Percentiles rank a stretch among this genome's conserved stretches.
phyloP scores from a whole-genome alignment of 2,329 filamentous ascomycete genomes.

The Neurospora sp. region DNA sequence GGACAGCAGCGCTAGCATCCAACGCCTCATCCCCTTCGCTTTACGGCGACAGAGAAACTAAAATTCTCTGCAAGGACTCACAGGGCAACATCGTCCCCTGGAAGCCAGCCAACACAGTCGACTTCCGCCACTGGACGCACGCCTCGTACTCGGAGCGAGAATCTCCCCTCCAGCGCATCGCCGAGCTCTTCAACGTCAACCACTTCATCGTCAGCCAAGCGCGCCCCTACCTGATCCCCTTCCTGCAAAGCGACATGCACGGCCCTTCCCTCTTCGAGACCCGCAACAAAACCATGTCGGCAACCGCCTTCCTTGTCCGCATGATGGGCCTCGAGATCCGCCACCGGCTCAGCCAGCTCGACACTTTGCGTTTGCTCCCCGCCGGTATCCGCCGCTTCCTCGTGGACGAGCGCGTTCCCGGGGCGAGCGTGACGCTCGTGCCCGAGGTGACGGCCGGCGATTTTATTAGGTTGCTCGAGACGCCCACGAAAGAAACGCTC shows the following conservation, averaged over 20 bases:
- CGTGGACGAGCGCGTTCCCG: constrained; percentile 74
- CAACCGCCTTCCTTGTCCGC: constrained; percentile 50
- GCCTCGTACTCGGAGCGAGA: constrained; percentile 56
- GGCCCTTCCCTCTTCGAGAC: constrained; percentile 55
- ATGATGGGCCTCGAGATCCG: constrained; percentile 68
- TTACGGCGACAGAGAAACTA: constrained; percentile 53
- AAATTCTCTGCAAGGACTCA: constrained; percentile 69
- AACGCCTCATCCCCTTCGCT: constrained; percentile 58
- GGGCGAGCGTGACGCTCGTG: constrained; percentile 69
- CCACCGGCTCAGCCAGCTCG: constrained; percentile 72
- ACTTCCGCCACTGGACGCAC: constrained; percentile 60
- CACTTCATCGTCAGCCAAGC: constrained; percentile 94
- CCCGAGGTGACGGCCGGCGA: constrained; percentile 66
- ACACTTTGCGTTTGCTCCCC: constrained; percentile 66
- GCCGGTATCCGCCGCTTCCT: constrained; percentile 62
- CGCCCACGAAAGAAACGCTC: constrained; percentile 64
- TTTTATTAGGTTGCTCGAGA: constrained; percentile 72
- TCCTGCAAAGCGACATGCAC: constrained; percentile 72
- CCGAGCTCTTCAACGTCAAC: constrained; percentile 84
- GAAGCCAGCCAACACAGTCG: constrained; percentile 51
- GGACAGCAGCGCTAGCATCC: constrained; percentile 69
- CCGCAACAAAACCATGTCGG: constrained; percentile 46
- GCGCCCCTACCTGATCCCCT: constrained; percentile 79
- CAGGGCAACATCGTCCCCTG: constrained; percentile 65
- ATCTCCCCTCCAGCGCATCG: constrained; percentile 57